Conservation (phyloP, 2,329 filamentous ascomycete genomes). For the Alternaria conjuncta region DNA sequence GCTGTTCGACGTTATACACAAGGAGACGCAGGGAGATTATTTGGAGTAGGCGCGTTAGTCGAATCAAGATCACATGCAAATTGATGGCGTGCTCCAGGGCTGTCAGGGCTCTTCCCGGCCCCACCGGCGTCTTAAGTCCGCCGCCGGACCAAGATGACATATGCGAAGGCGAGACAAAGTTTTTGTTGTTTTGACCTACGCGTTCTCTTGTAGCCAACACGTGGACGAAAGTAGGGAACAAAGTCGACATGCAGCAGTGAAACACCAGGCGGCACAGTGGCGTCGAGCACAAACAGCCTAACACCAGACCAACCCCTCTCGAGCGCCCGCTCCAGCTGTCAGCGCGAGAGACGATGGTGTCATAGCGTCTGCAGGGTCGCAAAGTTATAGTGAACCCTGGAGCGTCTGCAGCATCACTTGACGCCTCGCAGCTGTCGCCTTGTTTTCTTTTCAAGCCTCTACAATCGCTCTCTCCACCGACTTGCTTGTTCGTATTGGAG, state of each 20-base stretch:
- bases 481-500: background rate
- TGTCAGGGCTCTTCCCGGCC: background rate
- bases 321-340: background rate
- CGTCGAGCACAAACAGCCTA: background rate
- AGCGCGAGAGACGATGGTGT: conserved; percentile 21
- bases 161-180: background rate
- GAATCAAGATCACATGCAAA: background rate
- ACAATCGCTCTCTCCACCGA: background rate
- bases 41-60: conserved; percentile 47
- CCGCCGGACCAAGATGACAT: background rate
- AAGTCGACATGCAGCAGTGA: background rate
- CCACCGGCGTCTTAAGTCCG: background rate
- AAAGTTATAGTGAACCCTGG: conserved; percentile 19
- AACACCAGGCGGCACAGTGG: background rate
- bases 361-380: conserved; percentile 27
- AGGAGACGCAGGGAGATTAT: conserved; percentile 65
- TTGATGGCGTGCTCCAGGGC: background rate
- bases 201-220: conserved; percentile 11
- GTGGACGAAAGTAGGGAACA: conserved; percentile 15
- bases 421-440: conserved; percentile 1
- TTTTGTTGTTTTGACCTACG: background rate
- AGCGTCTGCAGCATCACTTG: conserved; percentile 6
- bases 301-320: background rate
- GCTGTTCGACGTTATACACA: conserved; percentile 72
- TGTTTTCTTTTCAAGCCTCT: background rate